Evolutionary conservation across 306 rosid genomes (phyloP).

Genomic region (Lupinus albus): DNA sequence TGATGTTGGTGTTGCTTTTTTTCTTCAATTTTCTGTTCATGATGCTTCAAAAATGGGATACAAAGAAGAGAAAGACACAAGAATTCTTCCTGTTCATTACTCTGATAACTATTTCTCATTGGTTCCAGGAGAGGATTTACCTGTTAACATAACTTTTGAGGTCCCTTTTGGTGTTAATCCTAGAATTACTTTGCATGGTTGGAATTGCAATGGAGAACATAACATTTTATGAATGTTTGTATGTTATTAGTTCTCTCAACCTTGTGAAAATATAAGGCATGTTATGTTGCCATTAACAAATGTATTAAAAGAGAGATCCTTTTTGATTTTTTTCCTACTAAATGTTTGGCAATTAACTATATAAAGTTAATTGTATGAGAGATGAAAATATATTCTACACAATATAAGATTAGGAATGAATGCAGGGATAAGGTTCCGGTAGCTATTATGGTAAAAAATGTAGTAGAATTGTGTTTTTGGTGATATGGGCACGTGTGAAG

Average conservation of each 20-base stretch:
- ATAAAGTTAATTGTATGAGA: no score
- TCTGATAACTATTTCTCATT: constrained; percentile 89
- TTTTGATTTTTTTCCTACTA: no score
- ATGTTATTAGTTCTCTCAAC: constrained; percentile 19
- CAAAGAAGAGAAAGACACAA: constrained; percentile 74
- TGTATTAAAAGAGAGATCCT: not conserved
- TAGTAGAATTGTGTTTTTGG: no score
- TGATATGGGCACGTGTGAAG: no score
- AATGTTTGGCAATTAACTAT: no score
- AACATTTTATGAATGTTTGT: constrained; percentile 40
- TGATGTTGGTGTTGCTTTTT: constrained; percentile 82
- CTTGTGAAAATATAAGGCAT: constrained; percentile 30
- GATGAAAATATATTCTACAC: no score
- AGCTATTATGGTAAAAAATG: no score
- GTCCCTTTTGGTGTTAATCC: constrained; percentile 75
- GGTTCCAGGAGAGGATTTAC: constrained; percentile 76
- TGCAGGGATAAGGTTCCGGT: no score
- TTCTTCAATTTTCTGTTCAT: constrained; percentile 82
- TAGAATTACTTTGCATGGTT: constrained; percentile 65
- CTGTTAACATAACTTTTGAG: constrained; percentile 65
- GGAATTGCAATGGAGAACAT: constrained; percentile 62
- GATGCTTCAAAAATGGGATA: constrained; percentile 51
- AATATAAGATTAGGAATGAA: no score
- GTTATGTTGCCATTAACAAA: constrained; percentile 15
- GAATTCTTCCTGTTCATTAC: constrained; percentile 92